Conservation (phyloP, 2,329 filamentous ascomycete genomes). For the Colletotrichum tropicale region DNA sequence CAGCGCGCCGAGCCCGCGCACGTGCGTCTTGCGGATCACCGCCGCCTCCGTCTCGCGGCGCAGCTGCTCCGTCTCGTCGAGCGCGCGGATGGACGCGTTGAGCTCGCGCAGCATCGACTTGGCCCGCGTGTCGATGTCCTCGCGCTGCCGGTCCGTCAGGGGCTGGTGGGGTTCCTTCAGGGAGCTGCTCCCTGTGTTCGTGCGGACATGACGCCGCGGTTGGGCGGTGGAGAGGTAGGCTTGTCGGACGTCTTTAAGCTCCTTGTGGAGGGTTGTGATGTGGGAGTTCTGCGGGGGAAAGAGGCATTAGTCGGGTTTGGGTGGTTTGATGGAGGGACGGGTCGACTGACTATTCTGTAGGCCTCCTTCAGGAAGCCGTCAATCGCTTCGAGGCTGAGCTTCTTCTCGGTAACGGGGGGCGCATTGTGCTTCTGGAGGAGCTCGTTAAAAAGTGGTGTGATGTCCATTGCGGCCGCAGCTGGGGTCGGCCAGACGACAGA, state of each 20-base stretch:
- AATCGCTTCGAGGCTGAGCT: slow-evolving; percentile 57
- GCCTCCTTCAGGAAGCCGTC: slow-evolving; percentile 94
- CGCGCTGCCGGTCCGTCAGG: slow-evolving; percentile 81
- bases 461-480: slow-evolving; percentile 53
- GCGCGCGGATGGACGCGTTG: slow-evolving; percentile 77
- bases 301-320: background rate
- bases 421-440: slow-evolving; percentile 66
- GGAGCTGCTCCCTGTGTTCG: slow-evolving; percentile 26
- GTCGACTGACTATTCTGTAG: slow-evolving; percentile 77
- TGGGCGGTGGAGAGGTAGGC: slow-evolving; percentile 87
- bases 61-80: slow-evolving; percentile 82
- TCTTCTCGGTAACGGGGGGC: slow-evolving; percentile 44
- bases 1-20: slow-evolving; percentile 66
- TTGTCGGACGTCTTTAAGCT: slow-evolving; percentile 83
- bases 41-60: slow-evolving; percentile 77
- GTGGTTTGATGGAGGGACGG: background rate
- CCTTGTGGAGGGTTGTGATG: slow-evolving; percentile 78
- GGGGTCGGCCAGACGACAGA: background rate
- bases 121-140: slow-evolving; percentile 85
- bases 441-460: slow-evolving; percentile 73
- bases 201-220: slow-evolving; percentile 60
- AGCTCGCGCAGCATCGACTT: slow-evolving; percentile 86
- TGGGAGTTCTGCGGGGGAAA: slow-evolving; percentile 71
- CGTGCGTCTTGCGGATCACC: slow-evolving; percentile 74
- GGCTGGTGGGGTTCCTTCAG: slow-evolving; percentile 44